A percentile compares a stretch with the other conserved stretches of the same genome.
These are phyloP conservation scores for Mycothermus thermophilus DNA, from an alignment of 495 filamentous ascomycete genomes.

Conservation along the genomic window DNA sequence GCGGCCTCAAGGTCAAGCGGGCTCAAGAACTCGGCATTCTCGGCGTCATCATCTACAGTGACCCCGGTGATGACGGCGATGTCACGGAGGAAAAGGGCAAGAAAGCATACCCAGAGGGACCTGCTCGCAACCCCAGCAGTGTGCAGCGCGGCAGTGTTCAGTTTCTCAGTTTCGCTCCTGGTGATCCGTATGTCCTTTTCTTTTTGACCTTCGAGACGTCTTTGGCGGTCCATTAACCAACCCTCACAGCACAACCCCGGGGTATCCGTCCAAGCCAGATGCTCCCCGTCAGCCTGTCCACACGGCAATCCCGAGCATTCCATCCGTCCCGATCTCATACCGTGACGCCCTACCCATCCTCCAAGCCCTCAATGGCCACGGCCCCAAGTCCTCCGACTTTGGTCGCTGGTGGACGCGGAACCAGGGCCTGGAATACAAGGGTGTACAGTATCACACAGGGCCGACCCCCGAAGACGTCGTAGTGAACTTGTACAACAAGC, in stretches of 20 bases:
- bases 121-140: slow-evolving; percentile 73
- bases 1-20: slow-evolving; percentile 84
- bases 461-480: slow-evolving; percentile 64
- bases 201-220: neutral
- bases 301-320: slow-evolving; percentile 62
- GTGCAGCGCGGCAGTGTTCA: slow-evolving; percentile 87
- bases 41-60: slow-evolving; percentile 70
- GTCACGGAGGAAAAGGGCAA: slow-evolving; percentile 71
- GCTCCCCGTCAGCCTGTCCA: slow-evolving; percentile 61
- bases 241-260: slow-evolving; percentile 56
- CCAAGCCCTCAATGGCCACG: slow-evolving; percentile 77
- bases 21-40: slow-evolving; percentile 88
- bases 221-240: slow-evolving; percentile 1
- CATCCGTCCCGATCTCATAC: slow-evolving; percentile 87
- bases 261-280: slow-evolving; percentile 86
- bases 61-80: slow-evolving; percentile 80
- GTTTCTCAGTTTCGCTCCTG: slow-evolving; percentile 56
- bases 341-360: slow-evolving; percentile 72
- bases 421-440: slow-evolving; percentile 63
- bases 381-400: slow-evolving; percentile 64
- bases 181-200: slow-evolving; percentile 37
- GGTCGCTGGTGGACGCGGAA: slow-evolving; percentile 55
- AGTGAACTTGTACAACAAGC: slow-evolving; percentile 73
- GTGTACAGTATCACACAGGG: slow-evolving; percentile 82
- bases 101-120: slow-evolving; percentile 69